These are phyloP conservation scores for Escovopsis sp. DNA, from an alignment of 2,329 filamentous ascomycete genomes.

Conservation along the genomic window DNA sequence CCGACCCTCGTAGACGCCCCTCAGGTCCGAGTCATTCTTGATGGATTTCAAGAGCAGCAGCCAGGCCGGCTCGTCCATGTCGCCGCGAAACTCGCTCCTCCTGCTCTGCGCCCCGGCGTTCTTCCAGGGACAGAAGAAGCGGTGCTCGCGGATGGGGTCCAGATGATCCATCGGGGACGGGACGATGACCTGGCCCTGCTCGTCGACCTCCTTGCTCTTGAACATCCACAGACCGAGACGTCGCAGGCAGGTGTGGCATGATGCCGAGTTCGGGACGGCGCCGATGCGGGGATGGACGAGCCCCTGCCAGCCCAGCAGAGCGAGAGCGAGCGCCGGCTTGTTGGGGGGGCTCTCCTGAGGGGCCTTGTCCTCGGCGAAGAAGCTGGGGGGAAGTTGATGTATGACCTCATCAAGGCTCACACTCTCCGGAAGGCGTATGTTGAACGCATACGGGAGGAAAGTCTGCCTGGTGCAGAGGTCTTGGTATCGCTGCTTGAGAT, in stretches of 20 bases:
- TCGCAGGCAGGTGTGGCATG: conserved; percentile 75
- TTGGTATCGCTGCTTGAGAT: conserved; percentile 49
- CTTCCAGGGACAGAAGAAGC: conserved; percentile 75
- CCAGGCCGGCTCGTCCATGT: conserved; percentile 35
- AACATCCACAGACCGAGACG: conserved; percentile 92
- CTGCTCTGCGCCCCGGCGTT: conserved; percentile 45
- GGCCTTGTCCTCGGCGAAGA: conserved; percentile 31
- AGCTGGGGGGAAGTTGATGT: conserved; percentile 35
- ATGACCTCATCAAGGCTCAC: conserved; percentile 37
- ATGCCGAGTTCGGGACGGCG: conserved; percentile 55
- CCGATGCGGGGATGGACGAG: conserved; percentile 38
- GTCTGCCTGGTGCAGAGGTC: conserved; percentile 39
- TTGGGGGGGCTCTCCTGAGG: conserved; percentile 27
- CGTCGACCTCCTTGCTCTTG: conserved; percentile 53
- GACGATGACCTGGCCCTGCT: conserved; percentile 35
- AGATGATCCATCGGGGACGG: conserved; percentile 51
- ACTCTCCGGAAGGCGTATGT: conserved; percentile 39
- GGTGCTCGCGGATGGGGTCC: conserved; percentile 57
- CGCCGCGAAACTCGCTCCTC: conserved; percentile 17
- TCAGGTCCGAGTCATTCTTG: conserved; percentile 42
- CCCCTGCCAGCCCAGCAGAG: conserved; percentile 65
- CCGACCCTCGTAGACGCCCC: conserved; percentile 21
- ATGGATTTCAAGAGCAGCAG: conserved; percentile 38
- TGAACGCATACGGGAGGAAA: conserved; percentile 47
- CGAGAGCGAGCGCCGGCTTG: conserved; percentile 50